These are phyloP conservation scores for Lactarius akahatsu DNA, from an alignment of 768 basidiomycete species.

Conservation along the genomic window DNA sequence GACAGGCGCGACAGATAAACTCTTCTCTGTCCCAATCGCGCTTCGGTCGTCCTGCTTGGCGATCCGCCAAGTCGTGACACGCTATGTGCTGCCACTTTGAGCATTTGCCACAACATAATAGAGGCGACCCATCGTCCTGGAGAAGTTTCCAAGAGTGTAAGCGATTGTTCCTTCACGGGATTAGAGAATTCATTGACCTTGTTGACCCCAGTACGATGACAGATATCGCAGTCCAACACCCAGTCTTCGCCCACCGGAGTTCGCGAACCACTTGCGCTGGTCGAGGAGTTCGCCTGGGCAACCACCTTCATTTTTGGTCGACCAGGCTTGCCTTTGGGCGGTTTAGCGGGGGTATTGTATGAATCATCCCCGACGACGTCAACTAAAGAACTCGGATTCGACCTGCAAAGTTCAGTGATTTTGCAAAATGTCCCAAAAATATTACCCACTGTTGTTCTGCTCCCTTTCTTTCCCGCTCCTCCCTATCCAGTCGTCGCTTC, in stretches of 20 bases:
- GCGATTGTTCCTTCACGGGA: slow-evolving; percentile 2
- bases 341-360: slow-evolving; percentile 2
- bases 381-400: slow-evolving; percentile 16
- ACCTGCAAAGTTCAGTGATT: slow-evolving; percentile 8
- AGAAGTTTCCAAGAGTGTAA: slow-evolving; percentile 20
- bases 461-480: slow-evolving; percentile 29
- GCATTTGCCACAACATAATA: slow-evolving; percentile 82
- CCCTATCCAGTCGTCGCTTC: slow-evolving; percentile 41
- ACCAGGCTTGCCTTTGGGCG: slow-evolving; percentile 16
- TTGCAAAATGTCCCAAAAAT: not conserved
- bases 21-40: slow-evolving; percentile 88
- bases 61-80: slow-evolving; percentile 78
- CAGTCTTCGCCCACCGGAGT: slow-evolving; percentile 65
- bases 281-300: slow-evolving; percentile 33
- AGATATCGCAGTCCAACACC: slow-evolving; percentile 89
- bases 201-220: slow-evolving; percentile 68
- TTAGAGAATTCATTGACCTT: slow-evolving; percentile 47
- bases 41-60: slow-evolving; percentile 56
- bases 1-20: slow-evolving; percentile 71
- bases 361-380: slow-evolving; percentile 20
- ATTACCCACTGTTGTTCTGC: slow-evolving; percentile 30
- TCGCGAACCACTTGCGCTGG: slow-evolving; percentile 46
- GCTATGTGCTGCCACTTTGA: slow-evolving; percentile 86
- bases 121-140: slow-evolving; percentile 76
- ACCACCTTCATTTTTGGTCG: slow-evolving; percentile 23